These are phyloP conservation scores for Metarhizium guizhouense DNA, from an alignment of 2,329 filamentous ascomycete species.

Conservation along the genomic window DNA sequence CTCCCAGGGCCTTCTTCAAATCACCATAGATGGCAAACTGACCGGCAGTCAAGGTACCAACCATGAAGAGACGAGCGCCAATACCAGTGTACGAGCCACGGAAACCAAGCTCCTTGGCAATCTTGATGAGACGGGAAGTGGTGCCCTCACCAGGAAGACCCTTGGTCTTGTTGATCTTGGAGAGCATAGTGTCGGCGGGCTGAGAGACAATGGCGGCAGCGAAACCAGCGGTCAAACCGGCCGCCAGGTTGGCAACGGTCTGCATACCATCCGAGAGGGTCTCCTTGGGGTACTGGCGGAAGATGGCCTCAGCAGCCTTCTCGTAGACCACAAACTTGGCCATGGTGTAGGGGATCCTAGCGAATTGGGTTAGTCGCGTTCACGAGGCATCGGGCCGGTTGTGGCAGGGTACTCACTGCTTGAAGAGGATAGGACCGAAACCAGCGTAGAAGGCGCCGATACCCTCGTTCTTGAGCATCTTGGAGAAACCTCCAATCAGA, in stretches of 20 bases:
- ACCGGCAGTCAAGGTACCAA: constrained; percentile 66
- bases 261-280: constrained; percentile 58
- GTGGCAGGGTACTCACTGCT: constrained; percentile 26
- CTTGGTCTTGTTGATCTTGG: constrained; percentile 94
- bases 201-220: constrained; percentile 81
- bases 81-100: constrained; percentile 73
- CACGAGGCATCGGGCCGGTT: not conserved
- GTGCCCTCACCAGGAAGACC: constrained; percentile 80
- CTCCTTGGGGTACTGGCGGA: constrained; percentile 61
- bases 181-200: constrained; percentile 88
- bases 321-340: constrained; percentile 93
- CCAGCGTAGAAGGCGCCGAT: constrained; percentile 82
- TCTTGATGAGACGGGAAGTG: constrained; percentile 74
- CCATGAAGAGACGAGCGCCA: constrained; percentile 56
- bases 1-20: constrained; percentile 53
- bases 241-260: constrained; percentile 70
- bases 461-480: constrained; percentile 78
- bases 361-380: not conserved
- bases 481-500: constrained; percentile 68
- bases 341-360: constrained; percentile 84
- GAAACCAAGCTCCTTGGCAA: constrained; percentile 75
- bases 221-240: constrained; percentile 54
- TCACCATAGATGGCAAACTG: constrained; percentile 86
- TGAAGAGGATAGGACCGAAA: constrained; percentile 76
- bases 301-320: constrained; percentile 72